Evolutionary conservation across 2,329 filamentous ascomycete species (phyloP).

Genomic region (Colletotrichum tamarilloi): DNA sequence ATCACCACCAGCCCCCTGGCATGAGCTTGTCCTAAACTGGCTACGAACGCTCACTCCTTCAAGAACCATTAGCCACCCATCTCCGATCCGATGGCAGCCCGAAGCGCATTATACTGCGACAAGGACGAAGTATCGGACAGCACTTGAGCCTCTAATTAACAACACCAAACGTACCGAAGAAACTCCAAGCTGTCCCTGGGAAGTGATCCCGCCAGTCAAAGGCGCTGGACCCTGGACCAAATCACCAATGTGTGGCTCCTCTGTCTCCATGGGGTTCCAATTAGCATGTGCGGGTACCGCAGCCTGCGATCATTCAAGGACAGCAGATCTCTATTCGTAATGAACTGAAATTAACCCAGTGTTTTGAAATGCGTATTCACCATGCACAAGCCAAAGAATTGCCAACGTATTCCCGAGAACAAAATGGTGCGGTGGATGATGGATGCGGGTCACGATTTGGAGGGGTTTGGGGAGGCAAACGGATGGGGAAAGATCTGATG

Average conservation of each 20-base stretch:
- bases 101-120: slow-evolving; percentile 8
- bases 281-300: slow-evolving; percentile 23
- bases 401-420: slow-evolving; percentile 13
- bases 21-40: slow-evolving; percentile 24
- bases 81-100: slow-evolving; percentile 16
- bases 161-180: background rate
- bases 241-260: background rate
- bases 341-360: slow-evolving; percentile 8
- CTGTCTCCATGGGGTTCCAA: slow-evolving; percentile 12
- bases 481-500: slow-evolving; percentile 32
- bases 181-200: background rate
- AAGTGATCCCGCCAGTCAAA: background rate
- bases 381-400: slow-evolving; percentile 9
- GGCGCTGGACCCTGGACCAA: slow-evolving; percentile 2
- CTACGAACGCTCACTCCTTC: slow-evolving; percentile 4
- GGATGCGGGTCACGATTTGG: slow-evolving; percentile 13
- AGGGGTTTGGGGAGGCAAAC: slow-evolving; percentile 17
- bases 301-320: slow-evolving; percentile 13
- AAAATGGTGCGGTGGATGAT: background rate
- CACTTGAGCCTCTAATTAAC: background rate
- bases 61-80: background rate
- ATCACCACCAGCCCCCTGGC: slow-evolving; percentile 9
- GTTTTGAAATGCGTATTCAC: slow-evolving; percentile 11
- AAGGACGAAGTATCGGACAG: background rate
- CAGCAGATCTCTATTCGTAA: slow-evolving; percentile 1